Evolutionary conservation across 495 filamentous ascomycete genomes (phyloP).

Genomic region (Penicillium odoratum): DNA sequence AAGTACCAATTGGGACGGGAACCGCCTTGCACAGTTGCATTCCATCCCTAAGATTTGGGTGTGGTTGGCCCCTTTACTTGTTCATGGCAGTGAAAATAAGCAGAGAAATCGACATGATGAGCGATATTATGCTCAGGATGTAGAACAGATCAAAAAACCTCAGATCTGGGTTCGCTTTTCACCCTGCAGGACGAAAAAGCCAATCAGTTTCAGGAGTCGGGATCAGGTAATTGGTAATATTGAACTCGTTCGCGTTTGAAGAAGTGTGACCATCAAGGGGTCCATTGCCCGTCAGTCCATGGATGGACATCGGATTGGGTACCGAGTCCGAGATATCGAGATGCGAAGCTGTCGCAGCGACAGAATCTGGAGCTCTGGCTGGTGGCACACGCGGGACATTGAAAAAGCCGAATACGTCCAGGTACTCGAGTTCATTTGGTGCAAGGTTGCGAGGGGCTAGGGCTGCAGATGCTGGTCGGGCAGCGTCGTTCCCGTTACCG

Average conservation of each 20-base stretch:
- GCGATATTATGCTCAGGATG: background rate
- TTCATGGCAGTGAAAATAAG: background rate
- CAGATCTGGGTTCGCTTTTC: background rate
- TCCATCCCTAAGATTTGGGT: background rate
- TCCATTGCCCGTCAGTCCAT: slow-evolving; percentile 34
- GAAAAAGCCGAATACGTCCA: slow-evolving; percentile 95
- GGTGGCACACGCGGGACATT: slow-evolving; percentile 75
- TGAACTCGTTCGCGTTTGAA: slow-evolving; percentile 44
- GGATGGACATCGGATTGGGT: slow-evolving; percentile 44
- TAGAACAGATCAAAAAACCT: background rate
- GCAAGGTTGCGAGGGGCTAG: slow-evolving; percentile 58
- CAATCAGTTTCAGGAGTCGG: slow-evolving; percentile 51
- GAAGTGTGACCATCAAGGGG: slow-evolving; percentile 25
- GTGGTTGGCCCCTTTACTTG: background rate
- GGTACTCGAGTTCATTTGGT: slow-evolving; percentile 79
- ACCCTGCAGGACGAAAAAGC: slow-evolving; percentile 42
- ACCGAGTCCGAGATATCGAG: slow-evolving; percentile 36
- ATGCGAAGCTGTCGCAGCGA: slow-evolving; percentile 6
- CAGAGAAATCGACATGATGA: background rate
- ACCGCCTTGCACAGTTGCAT: background rate
- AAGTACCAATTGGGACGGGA: background rate
- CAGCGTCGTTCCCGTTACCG: slow-evolving; percentile 26
- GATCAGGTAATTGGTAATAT: slow-evolving; percentile 50
- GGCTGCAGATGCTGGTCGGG: slow-evolving; percentile 24
- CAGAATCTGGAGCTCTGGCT: slow-evolving; percentile 30